A percentile compares a stretch with the other conserved stretches of the same genome.
These are phyloP conservation scores for bread wheat (Triticum aestivum) DNA, from an alignment of 176 grass and related monocot genomes.

Conservation along the genomic window IWGSC_CS_RefSeq_v2.1 NC_057810.1:11795243-11795742, in stretches of 20 bases:
- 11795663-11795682: neutral
- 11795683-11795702: fast-evolving
- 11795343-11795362: neutral
- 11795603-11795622: neutral
- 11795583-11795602: neutral
- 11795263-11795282: neutral
- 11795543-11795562: neutral
- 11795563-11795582: neutral
- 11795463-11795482: neutral
- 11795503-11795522: neutral
- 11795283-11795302: neutral
- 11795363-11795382: neutral
- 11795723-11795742: neutral
- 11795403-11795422: neutral
- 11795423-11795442: neutral
- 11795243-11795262: too few species aligned
- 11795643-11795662: neutral
- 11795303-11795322: neutral
- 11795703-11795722: neutral
- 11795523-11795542: neutral
- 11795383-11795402: neutral
- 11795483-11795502: neutral
- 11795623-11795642: too few species aligned
- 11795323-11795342: neutral
- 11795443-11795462: neutral